These are phyloP conservation scores for Cryptosporidium parvum DNA, from an alignment of 169 alveolate species.

Conservation along the genomic window DNA sequence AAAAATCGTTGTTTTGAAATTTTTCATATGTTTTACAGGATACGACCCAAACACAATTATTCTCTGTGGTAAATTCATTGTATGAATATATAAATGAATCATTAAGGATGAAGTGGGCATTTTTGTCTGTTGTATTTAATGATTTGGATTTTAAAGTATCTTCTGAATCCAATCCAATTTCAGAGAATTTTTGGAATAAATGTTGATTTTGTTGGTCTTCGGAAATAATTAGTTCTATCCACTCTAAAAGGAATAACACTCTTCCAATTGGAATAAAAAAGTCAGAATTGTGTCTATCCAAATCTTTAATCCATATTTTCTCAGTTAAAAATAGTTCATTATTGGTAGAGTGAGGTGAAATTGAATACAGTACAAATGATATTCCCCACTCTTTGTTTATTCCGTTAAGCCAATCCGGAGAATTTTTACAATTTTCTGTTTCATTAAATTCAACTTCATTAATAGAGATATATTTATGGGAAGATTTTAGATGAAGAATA, in stretches of 20 bases:
- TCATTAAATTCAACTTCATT: background rate
- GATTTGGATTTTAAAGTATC: no score
- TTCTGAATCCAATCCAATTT: background rate
- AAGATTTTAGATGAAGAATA: slow-evolving; percentile 7
- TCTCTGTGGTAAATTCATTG: background rate
- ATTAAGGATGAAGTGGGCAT: background rate
- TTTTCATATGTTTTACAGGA: background rate
- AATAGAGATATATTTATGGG: background rate
- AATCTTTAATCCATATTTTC: slow-evolving; percentile 36
- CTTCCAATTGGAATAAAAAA: slow-evolving; percentile 67
- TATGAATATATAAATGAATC: background rate
- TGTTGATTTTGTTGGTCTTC: background rate
- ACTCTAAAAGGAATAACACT: slow-evolving; percentile 6
- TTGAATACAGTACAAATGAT: slow-evolving; percentile 29
- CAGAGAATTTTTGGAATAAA: background rate
- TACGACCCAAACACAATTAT: slow-evolving; percentile 10
- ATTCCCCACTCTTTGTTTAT: slow-evolving; percentile 63
- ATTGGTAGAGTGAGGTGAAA: background rate
- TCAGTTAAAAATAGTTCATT: background rate
- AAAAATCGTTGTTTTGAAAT: background rate
- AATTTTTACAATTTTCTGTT: slow-evolving; percentile 50
- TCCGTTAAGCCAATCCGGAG: slow-evolving; percentile 17
- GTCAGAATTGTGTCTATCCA: slow-evolving; percentile 7
- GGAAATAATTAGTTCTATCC: slow-evolving; percentile 11
- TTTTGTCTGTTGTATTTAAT: background rate